Conservation (phyloP, 805 yeast genomes). For the Starmera dryadoides region DNA sequence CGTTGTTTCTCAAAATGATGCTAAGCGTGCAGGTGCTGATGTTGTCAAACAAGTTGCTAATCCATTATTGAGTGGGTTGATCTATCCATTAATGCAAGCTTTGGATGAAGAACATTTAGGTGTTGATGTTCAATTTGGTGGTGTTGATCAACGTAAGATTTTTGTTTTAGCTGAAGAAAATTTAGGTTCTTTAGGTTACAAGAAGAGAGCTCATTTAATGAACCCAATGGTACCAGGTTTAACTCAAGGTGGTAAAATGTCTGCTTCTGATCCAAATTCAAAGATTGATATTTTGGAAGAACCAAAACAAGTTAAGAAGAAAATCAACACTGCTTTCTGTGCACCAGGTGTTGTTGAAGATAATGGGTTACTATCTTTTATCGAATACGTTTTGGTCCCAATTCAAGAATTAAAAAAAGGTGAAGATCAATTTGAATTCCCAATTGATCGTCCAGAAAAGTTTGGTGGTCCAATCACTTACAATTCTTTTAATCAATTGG, state of each 20-base stretch:
- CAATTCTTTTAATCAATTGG: slow-evolving; percentile 58
- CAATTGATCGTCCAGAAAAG: slow-evolving; percentile 87
- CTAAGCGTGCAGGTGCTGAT: slow-evolving; percentile 99
- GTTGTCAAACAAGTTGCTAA: slow-evolving; percentile 96
- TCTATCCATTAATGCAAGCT: slow-evolving; percentile 98
- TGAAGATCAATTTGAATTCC: slow-evolving; percentile 53
- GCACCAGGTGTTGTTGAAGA: slow-evolving; percentile 91
- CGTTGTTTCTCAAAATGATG: slow-evolving; percentile 86
- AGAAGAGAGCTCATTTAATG: slow-evolving; percentile 97
- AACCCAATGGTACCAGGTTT: slow-evolving; percentile 98
- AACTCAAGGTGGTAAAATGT: slow-evolving; percentile 96
- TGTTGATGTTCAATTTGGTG: slow-evolving; percentile 95
- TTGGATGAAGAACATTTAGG: slow-evolving; percentile 87
- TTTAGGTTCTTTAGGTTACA: slow-evolving; percentile 80
- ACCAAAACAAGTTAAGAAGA: slow-evolving; percentile 82
- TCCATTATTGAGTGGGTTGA: slow-evolving; percentile 87
- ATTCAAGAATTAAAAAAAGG: slow-evolving; percentile 69
- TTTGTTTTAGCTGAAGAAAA: slow-evolving; percentile 96
- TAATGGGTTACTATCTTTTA: slow-evolving; percentile 83
- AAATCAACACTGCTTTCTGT: slow-evolving; percentile 87
- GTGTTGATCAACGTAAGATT: slow-evolving; percentile 97
- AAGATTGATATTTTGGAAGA: slow-evolving; percentile 90
- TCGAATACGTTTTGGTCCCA: slow-evolving; percentile 81
- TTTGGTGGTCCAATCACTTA: slow-evolving; percentile 90
- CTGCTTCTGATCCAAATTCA: slow-evolving; percentile 97